A percentile compares a stretch with the other conserved stretches of the same genome.
Conservation (phyloP, 768 basidiomycete species). For the Suillus hirtellus region DNA sequence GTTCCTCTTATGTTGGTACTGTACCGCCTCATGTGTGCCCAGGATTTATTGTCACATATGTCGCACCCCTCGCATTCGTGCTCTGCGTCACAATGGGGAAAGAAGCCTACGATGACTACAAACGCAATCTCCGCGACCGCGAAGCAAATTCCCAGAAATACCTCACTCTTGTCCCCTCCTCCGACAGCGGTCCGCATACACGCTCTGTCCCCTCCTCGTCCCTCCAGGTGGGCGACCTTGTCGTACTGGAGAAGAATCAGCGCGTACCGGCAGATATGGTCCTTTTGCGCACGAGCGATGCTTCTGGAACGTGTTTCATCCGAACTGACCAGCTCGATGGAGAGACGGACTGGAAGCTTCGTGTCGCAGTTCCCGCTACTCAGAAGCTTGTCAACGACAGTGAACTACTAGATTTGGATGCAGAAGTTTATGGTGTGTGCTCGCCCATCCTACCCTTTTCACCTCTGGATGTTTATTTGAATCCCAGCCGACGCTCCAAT, state of each 20-base stretch:
- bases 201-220: conserved; percentile 86
- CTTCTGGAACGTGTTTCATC: conserved; percentile 93
- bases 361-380: conserved; percentile 82
- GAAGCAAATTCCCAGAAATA: conserved; percentile 96
- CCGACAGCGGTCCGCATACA: conserved; percentile 47
- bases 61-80: conserved; percentile 95
- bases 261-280: conserved; percentile 94
- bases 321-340: conserved; percentile 98
- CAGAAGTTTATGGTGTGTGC: conserved; percentile 82
- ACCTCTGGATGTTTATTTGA: conserved; percentile 7
- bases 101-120: conserved; percentile 98
- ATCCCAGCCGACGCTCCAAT: conserved; percentile 84
- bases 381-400: conserved; percentile 67
- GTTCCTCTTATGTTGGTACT: conserved; percentile 2
- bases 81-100: conserved; percentile 96
- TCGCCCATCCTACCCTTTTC: conserved; percentile 6
- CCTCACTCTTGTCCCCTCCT: conserved; percentile 67
- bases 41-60: conserved; percentile 96
- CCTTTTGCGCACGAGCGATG: conserved; percentile 83
- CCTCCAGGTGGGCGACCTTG: conserved; percentile 87
- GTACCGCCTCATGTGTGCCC: conserved; percentile 11
- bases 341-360: conserved; percentile 98
- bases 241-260: conserved; percentile 94
- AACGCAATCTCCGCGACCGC: conserved; percentile 85
- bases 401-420: conserved; percentile 63